These are phyloP conservation scores for Plasmopara viticola DNA, from an alignment of 352 stramenopile species.

Conservation along the genomic window DNA sequence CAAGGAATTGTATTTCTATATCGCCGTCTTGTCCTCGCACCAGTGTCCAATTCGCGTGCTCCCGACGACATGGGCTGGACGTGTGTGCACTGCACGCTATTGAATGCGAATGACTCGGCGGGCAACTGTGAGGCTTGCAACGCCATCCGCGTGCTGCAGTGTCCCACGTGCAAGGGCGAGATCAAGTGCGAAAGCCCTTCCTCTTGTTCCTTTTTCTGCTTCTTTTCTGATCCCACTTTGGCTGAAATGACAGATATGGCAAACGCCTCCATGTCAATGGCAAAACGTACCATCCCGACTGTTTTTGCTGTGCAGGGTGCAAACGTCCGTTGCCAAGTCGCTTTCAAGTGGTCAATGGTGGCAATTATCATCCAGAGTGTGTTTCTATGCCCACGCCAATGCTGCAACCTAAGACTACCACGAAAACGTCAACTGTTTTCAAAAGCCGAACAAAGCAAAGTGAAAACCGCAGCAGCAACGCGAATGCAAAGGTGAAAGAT, in stretches of 20 bases:
- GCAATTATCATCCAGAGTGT: conserved; percentile 38
- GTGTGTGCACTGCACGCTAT: conserved; percentile 39
- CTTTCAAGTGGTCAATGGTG: conserved; percentile 32
- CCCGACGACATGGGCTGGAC: conserved; percentile 26
- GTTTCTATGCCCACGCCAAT: conserved; percentile 18
- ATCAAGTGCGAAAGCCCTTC: conserved; percentile 19
- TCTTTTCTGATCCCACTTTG: conserved; percentile 2
- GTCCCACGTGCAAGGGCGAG: conserved; percentile 28
- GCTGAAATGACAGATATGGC: conserved; percentile 19
- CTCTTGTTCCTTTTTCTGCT: conserved; percentile 4
- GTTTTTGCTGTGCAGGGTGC: conserved; percentile 44
- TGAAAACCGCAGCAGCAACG: conserved; percentile 9
- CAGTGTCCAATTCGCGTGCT: conserved; percentile 17
- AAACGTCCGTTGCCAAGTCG: conserved; percentile 26
- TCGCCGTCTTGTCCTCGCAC: not conserved
- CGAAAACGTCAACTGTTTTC: not conserved
- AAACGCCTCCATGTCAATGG: conserved; percentile 36
- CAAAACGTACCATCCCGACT: conserved; percentile 38
- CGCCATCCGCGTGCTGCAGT: conserved; percentile 35
- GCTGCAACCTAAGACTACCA: conserved; percentile 16
- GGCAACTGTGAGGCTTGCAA: conserved; percentile 36
- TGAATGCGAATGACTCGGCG: conserved; percentile 31
- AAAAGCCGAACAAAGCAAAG: conserved; percentile 2
- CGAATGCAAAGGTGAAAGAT: conserved; percentile 9
- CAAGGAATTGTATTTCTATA: not conserved